These are phyloP conservation scores for Auricularia auricula-judae DNA, from an alignment of 768 basidiomycete genomes.

Conservation along the genomic window DNA sequence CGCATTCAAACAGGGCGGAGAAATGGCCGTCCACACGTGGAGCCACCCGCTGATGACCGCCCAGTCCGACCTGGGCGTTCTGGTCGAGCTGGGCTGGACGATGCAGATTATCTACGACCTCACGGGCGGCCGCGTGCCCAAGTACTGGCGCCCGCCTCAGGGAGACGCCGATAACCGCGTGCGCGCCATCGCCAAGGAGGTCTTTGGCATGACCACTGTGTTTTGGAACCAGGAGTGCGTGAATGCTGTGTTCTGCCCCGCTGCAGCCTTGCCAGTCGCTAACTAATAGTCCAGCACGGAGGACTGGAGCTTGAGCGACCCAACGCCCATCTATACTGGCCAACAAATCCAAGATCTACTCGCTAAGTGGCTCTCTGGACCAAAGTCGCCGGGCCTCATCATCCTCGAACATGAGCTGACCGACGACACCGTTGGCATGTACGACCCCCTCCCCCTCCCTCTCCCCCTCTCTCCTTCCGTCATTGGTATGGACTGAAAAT, in stretches of 20 bases:
- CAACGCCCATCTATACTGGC: slow-evolving; percentile 18
- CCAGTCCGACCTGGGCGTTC: slow-evolving; percentile 50
- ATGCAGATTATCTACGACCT: slow-evolving; percentile 69
- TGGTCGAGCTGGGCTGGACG: slow-evolving; percentile 77
- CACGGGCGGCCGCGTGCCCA: slow-evolving; percentile 61
- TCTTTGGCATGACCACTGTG: slow-evolving; percentile 74
- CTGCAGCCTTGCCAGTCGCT: slow-evolving; percentile 9
- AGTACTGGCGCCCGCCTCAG: slow-evolving; percentile 83
- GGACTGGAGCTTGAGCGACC: slow-evolving; percentile 43
- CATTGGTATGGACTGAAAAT: no score
- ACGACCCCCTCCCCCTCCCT: no score
- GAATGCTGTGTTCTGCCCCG: neutral
- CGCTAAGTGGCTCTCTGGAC: slow-evolving; percentile 41
- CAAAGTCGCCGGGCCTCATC: slow-evolving; percentile 66
- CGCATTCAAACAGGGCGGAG: neutral
- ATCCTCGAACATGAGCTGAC: slow-evolving; percentile 79
- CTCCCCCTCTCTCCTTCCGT: no score
- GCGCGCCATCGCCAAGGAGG: slow-evolving; percentile 71
- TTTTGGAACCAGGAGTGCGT: slow-evolving; percentile 85
- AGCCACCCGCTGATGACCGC: slow-evolving; percentile 77
- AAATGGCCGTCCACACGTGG: slow-evolving; percentile 40
- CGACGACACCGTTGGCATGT: slow-evolving; percentile 41
- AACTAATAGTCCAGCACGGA: slow-evolving; percentile 23
- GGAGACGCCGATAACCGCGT: slow-evolving; percentile 81
- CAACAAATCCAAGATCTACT: slow-evolving; percentile 37